Evolutionary conservation across 495 filamentous ascomycete species (phyloP).

Genomic region (Trichoderma reesei): DNA sequence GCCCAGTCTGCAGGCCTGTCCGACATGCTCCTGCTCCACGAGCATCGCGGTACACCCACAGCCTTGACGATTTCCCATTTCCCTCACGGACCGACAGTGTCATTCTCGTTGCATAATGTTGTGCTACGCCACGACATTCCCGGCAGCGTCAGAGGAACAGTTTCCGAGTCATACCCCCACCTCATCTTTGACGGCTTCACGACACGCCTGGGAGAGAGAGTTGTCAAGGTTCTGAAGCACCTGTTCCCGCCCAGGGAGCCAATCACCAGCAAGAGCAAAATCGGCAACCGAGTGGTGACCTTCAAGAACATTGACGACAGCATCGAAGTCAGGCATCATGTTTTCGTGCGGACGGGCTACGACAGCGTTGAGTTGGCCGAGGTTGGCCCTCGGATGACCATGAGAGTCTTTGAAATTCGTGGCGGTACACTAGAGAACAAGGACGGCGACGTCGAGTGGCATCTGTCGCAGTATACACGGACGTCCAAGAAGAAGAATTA

Average conservation of each 20-base stretch:
- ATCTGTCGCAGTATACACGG: conserved; percentile 86
- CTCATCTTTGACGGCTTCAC: conserved; percentile 92
- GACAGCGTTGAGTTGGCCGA: conserved; percentile 87
- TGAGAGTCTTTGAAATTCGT: conserved; percentile 90
- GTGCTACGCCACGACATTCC: conserved; percentile 91
- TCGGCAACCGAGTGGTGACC: conserved; percentile 82
- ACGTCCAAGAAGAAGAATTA: conserved; percentile 90
- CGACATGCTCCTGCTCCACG: conserved; percentile 83
- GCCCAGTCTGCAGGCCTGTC: conserved; percentile 68
- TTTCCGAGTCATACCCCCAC: conserved; percentile 89
- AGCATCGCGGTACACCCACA: conserved; percentile 88
- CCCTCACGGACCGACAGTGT: conserved; percentile 85
- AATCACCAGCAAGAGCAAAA: conserved; percentile 49
- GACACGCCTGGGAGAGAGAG: conserved; percentile 67
- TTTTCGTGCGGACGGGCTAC: conserved; percentile 62
- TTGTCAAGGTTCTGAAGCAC: conserved; percentile 89
- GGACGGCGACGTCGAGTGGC: conserved; percentile 94
- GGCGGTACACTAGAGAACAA: conserved; percentile 92
- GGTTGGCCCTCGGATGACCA: conserved; percentile 92
- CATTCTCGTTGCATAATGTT: conserved; percentile 90
- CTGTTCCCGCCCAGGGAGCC: conserved; percentile 85
- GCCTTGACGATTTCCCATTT: conserved; percentile 85
- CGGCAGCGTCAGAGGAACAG: conserved; percentile 74
- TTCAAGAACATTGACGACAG: conserved; percentile 94
- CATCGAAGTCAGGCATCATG: conserved; percentile 57